These are phyloP conservation scores for Phytophthora brassicae DNA, from an alignment of 352 stramenopile genomes.

Conservation along the genomic window DNA sequence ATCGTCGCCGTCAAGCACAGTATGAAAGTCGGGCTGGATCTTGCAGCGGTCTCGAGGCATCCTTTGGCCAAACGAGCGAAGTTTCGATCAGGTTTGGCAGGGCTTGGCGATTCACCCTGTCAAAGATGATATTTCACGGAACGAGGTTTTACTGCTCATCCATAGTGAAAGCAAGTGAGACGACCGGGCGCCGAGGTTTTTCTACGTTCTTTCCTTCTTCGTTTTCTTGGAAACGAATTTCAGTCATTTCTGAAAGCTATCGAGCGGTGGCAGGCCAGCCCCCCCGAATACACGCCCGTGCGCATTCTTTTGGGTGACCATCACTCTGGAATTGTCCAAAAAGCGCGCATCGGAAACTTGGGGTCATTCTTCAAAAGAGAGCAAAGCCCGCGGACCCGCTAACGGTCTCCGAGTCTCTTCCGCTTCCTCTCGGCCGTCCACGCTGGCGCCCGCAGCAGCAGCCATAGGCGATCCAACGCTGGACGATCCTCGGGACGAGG, in stretches of 20 bases:
- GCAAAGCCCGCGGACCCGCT: conserved; percentile 28
- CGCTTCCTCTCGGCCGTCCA: neutral
- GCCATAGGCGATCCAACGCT: conserved; percentile 52
- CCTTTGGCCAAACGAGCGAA: conserved; percentile 26
- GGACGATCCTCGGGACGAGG: conserved; percentile 37
- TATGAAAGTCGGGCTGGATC: conserved; percentile 30
- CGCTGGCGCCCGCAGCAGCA: conserved; percentile 30
- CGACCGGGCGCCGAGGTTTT: conserved; percentile 32
- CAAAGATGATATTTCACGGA: conserved; percentile 15
- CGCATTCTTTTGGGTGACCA: conserved; percentile 41
- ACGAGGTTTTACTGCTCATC: conserved; percentile 31
- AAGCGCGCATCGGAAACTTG: conserved; percentile 22
- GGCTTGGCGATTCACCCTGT: conserved; percentile 12
- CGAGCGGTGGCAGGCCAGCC: conserved; percentile 43
- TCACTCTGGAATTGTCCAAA: conserved; percentile 37
- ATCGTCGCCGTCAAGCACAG: neutral
- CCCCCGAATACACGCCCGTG: conserved; percentile 41
- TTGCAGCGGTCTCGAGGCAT: conserved; percentile 33
- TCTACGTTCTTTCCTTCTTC: conserved; percentile 35
- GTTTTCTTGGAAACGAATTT: conserved; percentile 41
- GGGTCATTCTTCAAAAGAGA: conserved; percentile 64
- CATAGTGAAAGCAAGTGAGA: conserved; percentile 22
- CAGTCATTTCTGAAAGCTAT: conserved; percentile 62
- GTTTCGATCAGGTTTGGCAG: conserved; percentile 26
- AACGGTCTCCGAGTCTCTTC: neutral